Evolutionary conservation across 345 rosid species (phyloP), one percentile per base, ranked within the genome.

Genomic region (Abelmoschus esculentus): DNA sequence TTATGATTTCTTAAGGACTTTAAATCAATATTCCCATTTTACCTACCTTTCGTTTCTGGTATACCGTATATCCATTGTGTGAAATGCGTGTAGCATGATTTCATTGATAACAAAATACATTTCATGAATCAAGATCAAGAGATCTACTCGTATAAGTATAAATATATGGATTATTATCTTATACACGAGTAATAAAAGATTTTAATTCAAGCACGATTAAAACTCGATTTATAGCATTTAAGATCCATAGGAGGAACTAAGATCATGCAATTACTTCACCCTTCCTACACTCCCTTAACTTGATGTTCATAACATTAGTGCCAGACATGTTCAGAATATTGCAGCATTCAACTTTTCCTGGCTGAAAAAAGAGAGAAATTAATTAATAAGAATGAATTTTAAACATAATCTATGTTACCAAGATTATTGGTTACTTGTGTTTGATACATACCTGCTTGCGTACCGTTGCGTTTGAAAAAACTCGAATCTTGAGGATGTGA

Each of bases 301-400:
- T 53, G 32, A 68, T 7, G 47, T 68, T 32, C 15, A 61, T 14
- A 29, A 46, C 55, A 6, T 28, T 70, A 28, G 29, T 44, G 66
- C 72, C 78, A 19, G 22, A 60, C 58, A 3, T 64, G 36, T 76
- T 54, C 64, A 75, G 67, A 12, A 88, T 81, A 44, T 89, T 83
- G n/a, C 91, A 85, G 72, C 96, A 89, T 81, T 89, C 91, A 4
- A 78, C 58, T 56, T 72, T 81, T 67, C 85, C 85, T 8, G 70
- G 81, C 92, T 88, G 88, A 10, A 42, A 22, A 36, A 62, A 42
- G 2, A 12, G 54, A 49, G 18, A 49, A 49, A 49, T 49, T 5
- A 15, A n/a, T 61, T 7, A 34, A 61, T n/a, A 1, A 15, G 19
- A 29, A 59, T 28, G 38, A 28, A 56, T 10, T 56, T 29, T 56